A percentile compares a stretch with the other conserved stretches of the same genome.
Evolutionary conservation across 139 green algal genomes (phyloP).

Genomic region (Closterium sp.): DNA sequence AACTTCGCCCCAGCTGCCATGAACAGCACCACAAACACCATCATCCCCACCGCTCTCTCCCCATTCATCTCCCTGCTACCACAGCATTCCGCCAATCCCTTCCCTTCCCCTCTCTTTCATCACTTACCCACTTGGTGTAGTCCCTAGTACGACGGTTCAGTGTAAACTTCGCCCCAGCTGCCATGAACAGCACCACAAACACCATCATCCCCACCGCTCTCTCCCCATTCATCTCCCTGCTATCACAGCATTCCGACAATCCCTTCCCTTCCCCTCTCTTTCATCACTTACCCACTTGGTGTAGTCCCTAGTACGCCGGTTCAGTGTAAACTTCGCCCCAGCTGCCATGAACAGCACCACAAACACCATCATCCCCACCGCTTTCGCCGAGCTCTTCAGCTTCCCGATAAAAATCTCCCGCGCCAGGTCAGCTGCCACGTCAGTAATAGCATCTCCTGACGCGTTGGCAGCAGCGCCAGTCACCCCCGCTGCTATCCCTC

Average conservation of each 20-base stretch:
- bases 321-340: conserved; percentile 27
- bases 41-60: neutral
- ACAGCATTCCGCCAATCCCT: too few species aligned
- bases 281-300: neutral
- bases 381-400: neutral
- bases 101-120: too few species aligned
- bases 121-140: conserved; percentile 35
- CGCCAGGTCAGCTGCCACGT: neutral
- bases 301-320: conserved; percentile 20
- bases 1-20: conserved; percentile 33
- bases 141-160: conserved; percentile 17
- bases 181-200: conserved; percentile 34
- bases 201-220: conserved; percentile 1
- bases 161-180: conserved; percentile 21
- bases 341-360: conserved; percentile 34
- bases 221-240: too few species aligned
- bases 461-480: neutral
- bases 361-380: conserved; percentile 26
- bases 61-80: neutral
- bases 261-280: neutral
- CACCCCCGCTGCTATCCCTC: neutral
- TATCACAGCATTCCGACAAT: too few species aligned
- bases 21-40: neutral
- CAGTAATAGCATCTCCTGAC: neutral
- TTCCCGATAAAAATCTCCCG: neutral